Evolutionary conservation across 768 basidiomycete genomes (phyloP), one percentile per base, ranked within the genome.

Genomic region (Clitopilus hobsonii): DNA sequence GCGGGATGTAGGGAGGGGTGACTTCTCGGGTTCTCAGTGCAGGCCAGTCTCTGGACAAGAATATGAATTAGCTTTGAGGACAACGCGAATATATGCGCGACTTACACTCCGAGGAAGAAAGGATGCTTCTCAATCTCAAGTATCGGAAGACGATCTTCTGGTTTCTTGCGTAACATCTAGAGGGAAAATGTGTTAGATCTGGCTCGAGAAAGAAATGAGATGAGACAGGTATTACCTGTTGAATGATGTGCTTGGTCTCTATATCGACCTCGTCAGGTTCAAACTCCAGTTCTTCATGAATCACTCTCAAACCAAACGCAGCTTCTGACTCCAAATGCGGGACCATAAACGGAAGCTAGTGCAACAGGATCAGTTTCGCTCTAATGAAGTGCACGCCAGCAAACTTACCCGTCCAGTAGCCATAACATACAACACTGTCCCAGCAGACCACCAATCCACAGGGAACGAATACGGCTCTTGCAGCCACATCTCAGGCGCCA

Each of bases 391-490:
- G 10, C 10, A 20, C 3, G 3, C 4, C 18, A 45, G 3, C 16
- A 20, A 45, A 51, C 25, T 8, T 51, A 51, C 49, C 49, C 49
- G 16, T n/a, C 49, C 49, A 27, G 49, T 51, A 8, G 29, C 16
- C 49, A 51, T 51, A 27, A 20, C 11, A 29, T 51, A 51, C 49
- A 51, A 51, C 13, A 16, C 16, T 10, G 25, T 32, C 24, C 6
- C 49, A 32, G 49, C 49, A 18, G 49, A 13, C 49, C 49, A 51
- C 27, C 30, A 51, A 24, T 51, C 49, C 5, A 51, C 24, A 28
- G 27, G 27, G 30, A 51, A 51, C 4, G 49, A 51, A 27, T 51
- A 29, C 18, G 26, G 49, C 24, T 18, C 16, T 22, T 24, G 18
- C 16, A 51, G 24, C n/a, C 30, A 51, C 4, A 51, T 27, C 24